Base-by-base conservation (phyloP, 495 filamentous ascomycete genomes). In the Astrocystis sublimbata region DNA sequence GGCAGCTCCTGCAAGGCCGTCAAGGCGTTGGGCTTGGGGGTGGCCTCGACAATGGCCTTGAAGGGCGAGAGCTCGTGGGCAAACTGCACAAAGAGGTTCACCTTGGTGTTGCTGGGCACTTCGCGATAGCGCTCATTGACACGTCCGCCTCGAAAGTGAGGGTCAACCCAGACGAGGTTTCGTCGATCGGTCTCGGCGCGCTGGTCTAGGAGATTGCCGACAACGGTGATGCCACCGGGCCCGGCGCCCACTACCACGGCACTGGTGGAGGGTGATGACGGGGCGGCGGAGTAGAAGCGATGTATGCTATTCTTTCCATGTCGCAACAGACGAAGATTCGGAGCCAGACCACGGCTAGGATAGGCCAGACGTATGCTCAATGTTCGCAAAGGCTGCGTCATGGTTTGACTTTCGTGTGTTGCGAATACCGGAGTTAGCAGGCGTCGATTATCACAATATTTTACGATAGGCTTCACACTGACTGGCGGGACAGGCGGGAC, bases 221-320 rank as follows among this genome's bases (percentile, higher is more conserved):
- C 71, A 19, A 78, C 82, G n/a, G 83, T 81, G 45, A 85, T 71
- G 58, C 84, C 84, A 47, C 80, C 81, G 8, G 84, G 81, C 35
- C 84, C 84, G 45, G 79, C 81, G 56, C 84, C 84, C 36, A 85
- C 82, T 7, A 86, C 83, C 7, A 86, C 77, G 0, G 82, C 81
- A 40, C 60, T 58, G 28, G 45, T 24, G 3, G 61, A 63, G 21
- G 53, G 43, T 13, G 49, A 30, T 3, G 61, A 51, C n/a, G n/a
- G n/a, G 24, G 61, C 43, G n/a, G 45, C 53, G 12, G 52, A 58
- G 35, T 51, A 63, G 33, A 56, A 56, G 17, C 60, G 50, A 41
- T 31, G 49, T 62, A 23, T 31, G n/a, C 50, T 33, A 24, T 24
- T 10, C 3, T 49, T 46, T 26, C 40, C 60, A 62, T 56, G 7